Evolutionary conservation across 2,329 filamentous ascomycete species (phyloP), one percentile per base, ranked within the genome.

Genomic region (Dryadomyces quercivorus): DNA sequence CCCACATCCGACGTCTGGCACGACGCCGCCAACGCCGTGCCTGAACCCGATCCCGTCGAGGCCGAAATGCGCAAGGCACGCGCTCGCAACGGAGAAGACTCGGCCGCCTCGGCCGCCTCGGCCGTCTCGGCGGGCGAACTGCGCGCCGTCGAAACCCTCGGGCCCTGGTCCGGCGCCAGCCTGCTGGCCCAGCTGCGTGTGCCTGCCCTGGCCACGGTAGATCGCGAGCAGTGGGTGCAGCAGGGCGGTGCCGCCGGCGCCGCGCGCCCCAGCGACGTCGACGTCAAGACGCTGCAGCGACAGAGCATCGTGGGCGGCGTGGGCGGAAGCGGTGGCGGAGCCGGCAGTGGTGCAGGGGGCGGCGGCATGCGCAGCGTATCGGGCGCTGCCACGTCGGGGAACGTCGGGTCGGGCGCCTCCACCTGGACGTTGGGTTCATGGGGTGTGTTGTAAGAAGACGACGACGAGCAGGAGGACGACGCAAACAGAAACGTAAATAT

Each of bases 131-230:
- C 80, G 43, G 85, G 85, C 2, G 69, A 74, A 31, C 70, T 90
- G 43, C 76, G 86, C 26, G 83, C 77, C 2, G 70, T 89, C 2
- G 81, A 87, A 58, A 82, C 83, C 1, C 68, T 91, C 1, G 87
- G 87, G 0, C 72, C 86, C 2, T 92, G 86, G 86, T 77, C 79
- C 20, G 87, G 87, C 12, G 86, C 82, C 3, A 89, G 85, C 64
- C 64, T 92, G 53, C 70, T 86, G 18, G 78, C 83, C 2, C 80
- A 84, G 59, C 71, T 90, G 56, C 84, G 84, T 55, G 74, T 88
- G 4, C 78, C 81, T 40, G 81, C 85, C 2, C 75, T 88, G 52
- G 83, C 84, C 2, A 78, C 83, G 34, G 72, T 91, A 20, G 86
- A 90, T 58, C 74, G 83, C 26, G 87, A 92, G 7, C 72, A 80